Percentiles rank a stretch among this genome's conserved stretches.
Evolutionary conservation across 2,329 filamentous ascomycete species (phyloP).

Genomic region (Aspergillus viridinutans): DNA sequence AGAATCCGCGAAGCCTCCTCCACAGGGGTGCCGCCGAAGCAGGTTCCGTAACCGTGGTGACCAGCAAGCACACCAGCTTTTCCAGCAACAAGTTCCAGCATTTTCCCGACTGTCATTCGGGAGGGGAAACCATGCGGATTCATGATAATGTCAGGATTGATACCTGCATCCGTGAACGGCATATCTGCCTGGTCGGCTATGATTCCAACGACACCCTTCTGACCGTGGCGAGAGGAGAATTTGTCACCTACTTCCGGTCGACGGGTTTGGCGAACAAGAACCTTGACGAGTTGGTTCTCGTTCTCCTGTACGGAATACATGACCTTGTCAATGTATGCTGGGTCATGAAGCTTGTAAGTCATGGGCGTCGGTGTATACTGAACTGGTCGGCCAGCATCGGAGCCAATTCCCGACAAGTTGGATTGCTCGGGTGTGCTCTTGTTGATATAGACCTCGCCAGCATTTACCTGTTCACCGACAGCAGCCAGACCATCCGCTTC

Average conservation of each 20-base stretch:
- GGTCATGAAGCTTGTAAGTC: conserved; percentile 79
- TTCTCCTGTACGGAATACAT: conserved; percentile 87
- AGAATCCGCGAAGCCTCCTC: conserved; percentile 85
- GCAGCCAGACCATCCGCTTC: conserved; percentile 85
- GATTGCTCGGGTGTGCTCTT: conserved; percentile 82
- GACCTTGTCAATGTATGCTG: conserved; percentile 91
- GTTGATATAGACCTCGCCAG: conserved; percentile 83
- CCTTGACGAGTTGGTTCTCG: conserved; percentile 83
- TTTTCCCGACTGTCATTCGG: conserved; percentile 98
- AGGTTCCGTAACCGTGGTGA: conserved; percentile 83
- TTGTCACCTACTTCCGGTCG: conserved; percentile 96
- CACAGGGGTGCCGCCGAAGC: conserved; percentile 76
- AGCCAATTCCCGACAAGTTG: conserved; percentile 62
- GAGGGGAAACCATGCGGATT: conserved; percentile 99
- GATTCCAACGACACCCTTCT: conserved; percentile 96
- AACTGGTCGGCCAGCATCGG: conserved; percentile 53
- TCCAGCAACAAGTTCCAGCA: conserved; percentile 89
- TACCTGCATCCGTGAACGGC: conserved; percentile 86
- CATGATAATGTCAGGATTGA: conserved; percentile 99
- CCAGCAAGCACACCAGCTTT: conserved; percentile 88
- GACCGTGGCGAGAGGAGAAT: conserved; percentile 95
- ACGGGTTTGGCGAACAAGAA: conserved; percentile 92
- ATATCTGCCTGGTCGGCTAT: conserved; percentile 96
- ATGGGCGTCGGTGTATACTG: conserved; percentile 40
- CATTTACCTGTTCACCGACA: conserved; percentile 73